Percentiles rank a stretch among this genome's conserved stretches.
Conservation (phyloP, 2,329 filamentous ascomycete genomes). For the Fusarium redolens region DNA sequence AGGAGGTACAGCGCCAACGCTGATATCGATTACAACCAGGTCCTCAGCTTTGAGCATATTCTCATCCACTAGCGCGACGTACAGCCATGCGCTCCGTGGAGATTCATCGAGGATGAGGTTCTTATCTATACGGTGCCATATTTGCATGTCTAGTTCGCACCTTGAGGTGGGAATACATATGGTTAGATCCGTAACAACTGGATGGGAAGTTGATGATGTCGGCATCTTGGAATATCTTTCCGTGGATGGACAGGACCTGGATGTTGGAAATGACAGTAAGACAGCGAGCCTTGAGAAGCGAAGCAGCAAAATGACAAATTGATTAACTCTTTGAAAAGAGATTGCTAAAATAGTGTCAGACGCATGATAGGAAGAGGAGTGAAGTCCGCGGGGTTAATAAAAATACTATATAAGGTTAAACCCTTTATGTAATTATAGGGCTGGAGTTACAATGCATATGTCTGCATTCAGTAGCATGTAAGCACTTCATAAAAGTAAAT, state of each 20-base stretch:
- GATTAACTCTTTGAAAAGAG: too few species aligned
- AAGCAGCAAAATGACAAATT: too few species aligned
- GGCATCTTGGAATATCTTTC: neutral
- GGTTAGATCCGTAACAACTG: conserved; percentile 50
- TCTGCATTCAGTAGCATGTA: too few species aligned
- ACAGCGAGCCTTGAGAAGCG: too few species aligned
- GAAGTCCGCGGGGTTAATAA: too few species aligned
- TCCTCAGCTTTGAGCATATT: conserved; percentile 72
- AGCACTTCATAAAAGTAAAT: too few species aligned
- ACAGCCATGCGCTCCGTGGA: conserved; percentile 71
- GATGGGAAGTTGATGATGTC: neutral
- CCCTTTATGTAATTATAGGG: too few species aligned
- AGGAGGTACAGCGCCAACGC: conserved; percentile 62
- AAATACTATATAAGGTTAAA: too few species aligned
- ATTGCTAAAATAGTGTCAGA: too few species aligned
- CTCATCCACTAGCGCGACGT: conserved; percentile 71
- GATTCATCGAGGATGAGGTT: conserved; percentile 75
- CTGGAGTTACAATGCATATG: too few species aligned
- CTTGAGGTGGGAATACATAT: conserved; percentile 43
- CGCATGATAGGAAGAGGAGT: too few species aligned
- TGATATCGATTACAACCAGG: conserved; percentile 70
- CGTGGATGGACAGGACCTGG: too few species aligned
- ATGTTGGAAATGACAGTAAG: neutral
- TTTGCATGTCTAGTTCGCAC: conserved; percentile 40
- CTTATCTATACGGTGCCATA: conserved; percentile 75